Conservation (phyloP, 140 eudicot genomes). For the Stevia rebaudiana region DNA sequence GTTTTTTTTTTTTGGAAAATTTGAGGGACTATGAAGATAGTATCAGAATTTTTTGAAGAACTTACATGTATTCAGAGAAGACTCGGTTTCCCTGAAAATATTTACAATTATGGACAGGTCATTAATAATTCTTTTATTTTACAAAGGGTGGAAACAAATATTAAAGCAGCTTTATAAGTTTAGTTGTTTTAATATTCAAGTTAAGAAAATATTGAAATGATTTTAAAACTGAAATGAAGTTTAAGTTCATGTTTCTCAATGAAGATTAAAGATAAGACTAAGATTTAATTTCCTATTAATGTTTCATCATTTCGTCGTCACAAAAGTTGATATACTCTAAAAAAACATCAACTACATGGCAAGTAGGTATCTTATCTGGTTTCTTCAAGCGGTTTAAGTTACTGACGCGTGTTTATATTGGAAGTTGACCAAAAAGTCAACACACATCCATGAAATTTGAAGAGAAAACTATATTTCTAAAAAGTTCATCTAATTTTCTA, state of each 20-base stretch:
- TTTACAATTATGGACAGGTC: constrained; percentile 21
- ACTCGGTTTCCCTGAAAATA: constrained; percentile 45
- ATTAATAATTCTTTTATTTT: constrained; percentile 2
- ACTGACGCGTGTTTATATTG: not conserved
- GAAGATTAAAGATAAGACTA: not conserved
- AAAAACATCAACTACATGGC: not conserved
- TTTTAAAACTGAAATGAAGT: not conserved
- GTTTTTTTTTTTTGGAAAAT: not conserved
- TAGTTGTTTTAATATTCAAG: not conserved
- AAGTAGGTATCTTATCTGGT: not conserved
- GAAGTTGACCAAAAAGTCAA: constrained; percentile 3
- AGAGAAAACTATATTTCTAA: not conserved
- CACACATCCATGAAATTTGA: not conserved
- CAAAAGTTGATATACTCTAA: no score
- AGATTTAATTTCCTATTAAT: constrained; percentile 2
- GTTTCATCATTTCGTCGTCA: not conserved
- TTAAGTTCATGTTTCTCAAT: not conserved
- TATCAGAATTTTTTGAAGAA: constrained; percentile 7
- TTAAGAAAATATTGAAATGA: not conserved
- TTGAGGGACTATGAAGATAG: constrained; percentile 2
- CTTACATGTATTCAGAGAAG: constrained; percentile 42
- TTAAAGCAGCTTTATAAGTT: not conserved
- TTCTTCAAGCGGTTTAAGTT: not conserved
- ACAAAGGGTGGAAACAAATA: not conserved
- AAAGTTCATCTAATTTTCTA: no score